Percentiles rank a stretch among this genome's conserved stretches.
phyloP scores from a whole-genome alignment of 768 basidiomycete species.

The Tephrocybe sp. region DNA sequence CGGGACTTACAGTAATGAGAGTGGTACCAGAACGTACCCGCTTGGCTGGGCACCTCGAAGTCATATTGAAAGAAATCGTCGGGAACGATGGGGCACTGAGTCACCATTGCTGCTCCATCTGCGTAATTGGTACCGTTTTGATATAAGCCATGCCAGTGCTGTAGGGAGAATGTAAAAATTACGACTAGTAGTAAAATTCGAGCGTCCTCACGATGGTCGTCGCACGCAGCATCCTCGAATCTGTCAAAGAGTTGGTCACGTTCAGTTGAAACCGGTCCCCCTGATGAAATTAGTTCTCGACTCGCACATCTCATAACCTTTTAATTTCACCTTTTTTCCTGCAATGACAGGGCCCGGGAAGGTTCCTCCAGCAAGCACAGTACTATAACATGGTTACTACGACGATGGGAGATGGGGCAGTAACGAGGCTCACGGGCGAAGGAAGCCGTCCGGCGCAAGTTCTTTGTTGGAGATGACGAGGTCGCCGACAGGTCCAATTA shows the following conservation, averaged over 20 bases:
- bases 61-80: not conserved
- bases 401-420: not conserved
- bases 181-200: not conserved
- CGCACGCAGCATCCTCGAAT: not conserved
- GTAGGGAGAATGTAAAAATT: not conserved
- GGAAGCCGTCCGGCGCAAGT: not conserved
- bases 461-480: not conserved
- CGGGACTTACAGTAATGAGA: not conserved
- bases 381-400: not conserved
- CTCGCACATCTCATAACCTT: not conserved
- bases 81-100: slow-evolving; percentile 1
- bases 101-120: not conserved
- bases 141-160: slow-evolving; percentile 3
- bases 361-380: too few species aligned
- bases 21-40: slow-evolving; percentile 1
- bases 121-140: not conserved
- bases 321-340: not conserved
- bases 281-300: not conserved
- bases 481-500: not conserved
- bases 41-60: not conserved
- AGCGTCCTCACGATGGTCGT: not conserved
- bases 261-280: slow-evolving; percentile 1
- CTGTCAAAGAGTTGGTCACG: not conserved
- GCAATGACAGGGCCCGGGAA: too few species aligned
- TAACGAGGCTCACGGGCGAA: not conserved